phyloP scores from a whole-genome alignment of 2,329 filamentous ascomycete genomes.

The Stachybotrys elegans region DNA sequence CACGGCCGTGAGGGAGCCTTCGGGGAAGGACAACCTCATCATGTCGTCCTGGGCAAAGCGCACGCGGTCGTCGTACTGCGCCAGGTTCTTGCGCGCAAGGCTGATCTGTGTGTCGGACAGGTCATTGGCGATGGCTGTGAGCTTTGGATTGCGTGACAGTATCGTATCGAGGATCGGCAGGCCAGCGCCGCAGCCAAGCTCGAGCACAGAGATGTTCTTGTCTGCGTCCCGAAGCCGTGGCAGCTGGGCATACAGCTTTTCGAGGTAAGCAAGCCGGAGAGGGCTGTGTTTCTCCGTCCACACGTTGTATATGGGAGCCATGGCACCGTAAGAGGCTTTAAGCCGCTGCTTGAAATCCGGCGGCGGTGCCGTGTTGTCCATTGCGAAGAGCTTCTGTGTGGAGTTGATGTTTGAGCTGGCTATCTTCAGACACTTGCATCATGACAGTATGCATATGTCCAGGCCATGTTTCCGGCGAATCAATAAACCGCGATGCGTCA shows the following conservation, averaged over 20 bases:
- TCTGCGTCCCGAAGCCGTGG: not conserved
- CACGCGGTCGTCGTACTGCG: slow-evolving; percentile 3
- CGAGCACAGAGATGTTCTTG: slow-evolving; percentile 23
- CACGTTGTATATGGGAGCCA: slow-evolving; percentile 32
- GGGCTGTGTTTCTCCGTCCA: slow-evolving; percentile 29
- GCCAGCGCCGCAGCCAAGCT: slow-evolving; percentile 38
- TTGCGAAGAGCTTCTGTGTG: too few species aligned
- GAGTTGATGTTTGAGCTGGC: too few species aligned
- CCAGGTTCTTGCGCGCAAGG: slow-evolving; percentile 22
- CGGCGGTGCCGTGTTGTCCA: slow-evolving; percentile 11
- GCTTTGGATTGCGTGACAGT: slow-evolving; percentile 16
- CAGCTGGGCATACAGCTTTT: slow-evolving; percentile 20
- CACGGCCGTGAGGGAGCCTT: slow-evolving; percentile 39
- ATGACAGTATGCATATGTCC: too few species aligned
- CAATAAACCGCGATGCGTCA: too few species aligned
- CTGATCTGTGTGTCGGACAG: slow-evolving; percentile 33
- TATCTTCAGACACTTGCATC: too few species aligned
- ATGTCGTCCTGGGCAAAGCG: slow-evolving; percentile 28
- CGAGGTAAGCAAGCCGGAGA: slow-evolving; percentile 27
- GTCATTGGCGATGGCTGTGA: slow-evolving; percentile 30
- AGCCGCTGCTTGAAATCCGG: slow-evolving; percentile 31
- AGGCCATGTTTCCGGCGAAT: too few species aligned
- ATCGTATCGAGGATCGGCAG: slow-evolving; percentile 29
- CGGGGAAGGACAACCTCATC: slow-evolving; percentile 25
- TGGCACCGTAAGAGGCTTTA: slow-evolving; percentile 33